Evolutionary conservation across 352 stramenopile genomes (phyloP), one percentile per base, ranked within the genome.

Genomic region (Blastocystis sp.): DNA sequence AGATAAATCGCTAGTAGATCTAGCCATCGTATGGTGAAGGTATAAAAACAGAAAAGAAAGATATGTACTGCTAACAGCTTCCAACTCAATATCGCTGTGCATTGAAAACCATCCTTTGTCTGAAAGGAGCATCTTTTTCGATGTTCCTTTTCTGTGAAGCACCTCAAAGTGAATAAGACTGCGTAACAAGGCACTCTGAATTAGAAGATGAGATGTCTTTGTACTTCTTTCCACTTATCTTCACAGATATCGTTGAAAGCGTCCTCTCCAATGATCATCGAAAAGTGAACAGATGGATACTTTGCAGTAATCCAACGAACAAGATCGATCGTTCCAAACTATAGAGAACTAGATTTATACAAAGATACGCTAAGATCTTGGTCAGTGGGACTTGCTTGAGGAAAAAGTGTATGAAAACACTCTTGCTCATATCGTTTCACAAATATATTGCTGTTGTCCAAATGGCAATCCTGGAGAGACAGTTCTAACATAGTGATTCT

Each of bases 251-350:
- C 94, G 4, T 91, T 91, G 90, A 94, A 95, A 75, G 94, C 95
- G 90, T 96, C 94, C 6, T 91, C 93, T 5, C 94, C 94, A 7
- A 96, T 82, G 37, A 96, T 90, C 92, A 95, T 92, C 63, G 93
- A 93, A 50, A 96, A 96, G 34, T 68, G 90, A n/a, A 91, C 90
- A 70, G 94, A 87, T 37, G 90, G 91, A 62, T 94, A 87, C 61
- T 91, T 90, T 13, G 91, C 66, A 8, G 79, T 73, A 45, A 95
- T 89, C 55, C 92, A 94, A 0, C 87, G 70, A 43, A 95, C 87
- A n/a, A 96, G 90, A 70, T 96, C 94, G 76, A 95, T 93, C 34
- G 90, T 95, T 53, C 94, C 94, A 47, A 94, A 91, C 59, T 93
- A 91, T 5, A 92, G 90, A 8, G 90, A 80, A 34, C 80, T 87